Conservation (phyloP, 371 early-diverging fungal genomes). For the Synchytrium microbalum region DNA sequence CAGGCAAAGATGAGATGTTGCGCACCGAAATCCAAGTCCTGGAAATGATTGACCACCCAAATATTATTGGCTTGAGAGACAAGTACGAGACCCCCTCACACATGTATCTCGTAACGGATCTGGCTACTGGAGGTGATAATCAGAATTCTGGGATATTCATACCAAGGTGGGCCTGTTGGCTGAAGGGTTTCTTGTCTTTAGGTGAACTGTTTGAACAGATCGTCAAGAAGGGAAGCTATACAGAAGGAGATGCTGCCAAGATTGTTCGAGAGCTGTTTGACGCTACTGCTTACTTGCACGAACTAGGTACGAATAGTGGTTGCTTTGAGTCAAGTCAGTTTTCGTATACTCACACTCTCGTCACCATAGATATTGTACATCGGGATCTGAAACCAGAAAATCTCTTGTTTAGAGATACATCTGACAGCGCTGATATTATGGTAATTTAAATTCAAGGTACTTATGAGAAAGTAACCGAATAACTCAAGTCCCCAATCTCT, state of each 20-base stretch:
- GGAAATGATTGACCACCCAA: constrained; percentile 66
- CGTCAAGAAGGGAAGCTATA: constrained; percentile 70
- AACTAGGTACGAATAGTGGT: constrained; percentile 10
- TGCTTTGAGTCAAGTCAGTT: constrained; percentile 3
- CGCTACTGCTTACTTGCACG: constrained; percentile 53
- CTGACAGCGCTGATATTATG: constrained; percentile 35
- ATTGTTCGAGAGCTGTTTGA: constrained; percentile 46
- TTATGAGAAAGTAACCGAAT: constrained; percentile 2
- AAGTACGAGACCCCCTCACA: constrained; percentile 73
- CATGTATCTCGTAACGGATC: constrained; percentile 83
- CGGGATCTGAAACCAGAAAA: constrained; percentile 29
- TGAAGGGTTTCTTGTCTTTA: constrained; percentile 69
- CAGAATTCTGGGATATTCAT: too few relatives aligned
- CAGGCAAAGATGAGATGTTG: constrained; percentile 53
- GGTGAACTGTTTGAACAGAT: constrained; percentile 83
- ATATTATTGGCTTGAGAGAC: constrained; percentile 76
- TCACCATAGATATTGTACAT: constrained; percentile 40
- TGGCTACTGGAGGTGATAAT: constrained; percentile 47
- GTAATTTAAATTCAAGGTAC: too few relatives aligned
- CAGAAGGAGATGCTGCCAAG: constrained; percentile 75
- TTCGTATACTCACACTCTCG: neutral
- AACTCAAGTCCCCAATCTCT: constrained; percentile 14
- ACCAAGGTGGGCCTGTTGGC: constrained; percentile 2
- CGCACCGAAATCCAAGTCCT: constrained; percentile 60
- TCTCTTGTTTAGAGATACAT: constrained; percentile 48